phyloP scores from a whole-genome alignment of 768 basidiomycete genomes.

The Pulveroboletus sp. region DNA sequence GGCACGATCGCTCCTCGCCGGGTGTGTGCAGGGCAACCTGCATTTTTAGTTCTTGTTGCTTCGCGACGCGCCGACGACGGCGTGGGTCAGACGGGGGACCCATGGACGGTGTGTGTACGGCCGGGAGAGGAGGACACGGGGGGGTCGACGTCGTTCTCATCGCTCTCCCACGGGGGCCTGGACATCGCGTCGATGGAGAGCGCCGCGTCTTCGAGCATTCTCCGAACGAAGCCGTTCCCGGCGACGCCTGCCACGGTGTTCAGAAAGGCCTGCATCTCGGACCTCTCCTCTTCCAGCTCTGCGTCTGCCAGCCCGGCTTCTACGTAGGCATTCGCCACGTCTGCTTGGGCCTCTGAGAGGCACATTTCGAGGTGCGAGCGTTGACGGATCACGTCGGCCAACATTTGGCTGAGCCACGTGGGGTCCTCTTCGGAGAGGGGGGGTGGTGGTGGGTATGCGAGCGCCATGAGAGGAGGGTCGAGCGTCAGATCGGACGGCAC shows the following conservation, averaged over 20 bases:
- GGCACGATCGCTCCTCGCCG: not conserved
- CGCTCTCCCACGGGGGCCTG: constrained; percentile 1
- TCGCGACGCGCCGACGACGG: not conserved
- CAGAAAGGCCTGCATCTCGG: constrained; percentile 23
- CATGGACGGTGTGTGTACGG: not conserved
- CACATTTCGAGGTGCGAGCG: constrained; percentile 17
- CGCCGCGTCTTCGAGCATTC: constrained; percentile 19
- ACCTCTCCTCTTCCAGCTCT: constrained; percentile 23
- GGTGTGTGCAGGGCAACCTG: not conserved
- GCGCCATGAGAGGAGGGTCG: constrained; percentile 25
- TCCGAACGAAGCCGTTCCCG: constrained; percentile 25
- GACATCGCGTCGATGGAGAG: constrained; percentile 14
- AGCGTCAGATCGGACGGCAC: constrained; percentile 9
- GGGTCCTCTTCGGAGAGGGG: constrained; percentile 26
- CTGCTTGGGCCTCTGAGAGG: constrained; percentile 13
- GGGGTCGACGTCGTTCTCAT: not conserved
- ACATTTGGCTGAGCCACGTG: constrained; percentile 25
- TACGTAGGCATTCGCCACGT: constrained; percentile 20
- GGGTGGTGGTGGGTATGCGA: constrained; percentile 25
- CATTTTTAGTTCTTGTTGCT: not conserved
- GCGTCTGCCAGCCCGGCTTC: constrained; percentile 26
- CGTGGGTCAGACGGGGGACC: not conserved
- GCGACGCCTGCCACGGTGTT: constrained; percentile 22
- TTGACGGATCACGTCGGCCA: constrained; percentile 24
- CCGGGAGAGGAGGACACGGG: constrained; percentile 4